Conservation (phyloP, 2,329 filamentous ascomycete genomes). For the Purpureocillium takamizusanense region DNA sequence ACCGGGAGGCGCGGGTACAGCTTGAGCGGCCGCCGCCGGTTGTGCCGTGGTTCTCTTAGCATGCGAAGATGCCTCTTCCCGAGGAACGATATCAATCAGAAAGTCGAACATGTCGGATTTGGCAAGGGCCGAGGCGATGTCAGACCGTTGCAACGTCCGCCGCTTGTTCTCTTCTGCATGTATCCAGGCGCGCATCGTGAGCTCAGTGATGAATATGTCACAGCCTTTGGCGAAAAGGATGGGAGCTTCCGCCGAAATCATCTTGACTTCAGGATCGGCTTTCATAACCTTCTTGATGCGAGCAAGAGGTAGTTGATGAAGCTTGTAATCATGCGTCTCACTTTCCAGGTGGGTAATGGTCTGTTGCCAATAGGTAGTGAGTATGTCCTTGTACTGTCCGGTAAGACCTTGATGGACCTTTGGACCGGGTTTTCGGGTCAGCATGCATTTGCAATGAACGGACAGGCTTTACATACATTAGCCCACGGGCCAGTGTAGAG, state of each 20-base stretch:
- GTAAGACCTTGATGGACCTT: conserved; percentile 92
- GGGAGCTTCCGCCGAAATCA: conserved; percentile 97
- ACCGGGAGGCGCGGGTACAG: conserved; percentile 38
- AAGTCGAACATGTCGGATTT: conserved; percentile 99
- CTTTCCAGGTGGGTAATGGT: conserved; percentile 92
- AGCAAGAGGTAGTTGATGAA: conserved; percentile 92
- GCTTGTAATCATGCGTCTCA: conserved; percentile 96
- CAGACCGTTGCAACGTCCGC: conserved; percentile 85
- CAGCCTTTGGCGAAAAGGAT: conserved; percentile 98
- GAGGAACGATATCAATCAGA: conserved; percentile 94
- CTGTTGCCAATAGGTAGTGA: conserved; percentile 99
- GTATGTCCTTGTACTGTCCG: conserved; percentile 88
- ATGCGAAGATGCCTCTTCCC: conserved; percentile 82
- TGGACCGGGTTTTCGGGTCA: not conserved
- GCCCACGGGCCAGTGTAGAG: conserved; percentile 92
- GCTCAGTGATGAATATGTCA: conserved; percentile 97
- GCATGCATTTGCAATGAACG: not conserved
- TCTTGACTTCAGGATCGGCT: conserved; percentile 97
- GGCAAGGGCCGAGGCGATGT: conserved; percentile 89
- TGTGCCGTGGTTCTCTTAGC: conserved; percentile 64
- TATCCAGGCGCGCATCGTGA: conserved; percentile 99
- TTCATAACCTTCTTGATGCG: conserved; percentile 99
- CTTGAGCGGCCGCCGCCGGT: conserved; percentile 28
- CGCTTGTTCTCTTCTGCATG: conserved; percentile 99
- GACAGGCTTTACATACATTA: conserved; percentile 54